Percentiles rank a stretch among this genome's conserved stretches.
Evolutionary conservation across 225 moss, liverwort and hornwort genomes (phyloP).

Genomic region (Climacium dendroides): DNA sequence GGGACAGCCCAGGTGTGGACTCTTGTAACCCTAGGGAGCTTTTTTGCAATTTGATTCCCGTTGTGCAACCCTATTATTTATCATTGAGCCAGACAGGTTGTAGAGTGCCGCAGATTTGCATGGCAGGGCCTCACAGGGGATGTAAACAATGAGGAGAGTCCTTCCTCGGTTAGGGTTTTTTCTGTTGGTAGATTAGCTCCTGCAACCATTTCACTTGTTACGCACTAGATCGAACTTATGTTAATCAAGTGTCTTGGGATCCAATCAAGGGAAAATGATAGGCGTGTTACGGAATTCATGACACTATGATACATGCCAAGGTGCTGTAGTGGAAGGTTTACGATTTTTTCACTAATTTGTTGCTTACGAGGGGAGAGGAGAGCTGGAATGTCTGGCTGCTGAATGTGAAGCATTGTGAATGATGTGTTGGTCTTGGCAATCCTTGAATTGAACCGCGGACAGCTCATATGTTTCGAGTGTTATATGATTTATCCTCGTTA

Average conservation of each 20-base stretch:
- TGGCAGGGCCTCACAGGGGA: background rate
- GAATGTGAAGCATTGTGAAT: background rate
- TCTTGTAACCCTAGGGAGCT: background rate
- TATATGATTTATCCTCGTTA: background rate
- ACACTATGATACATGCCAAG: background rate
- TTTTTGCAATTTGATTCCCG: background rate
- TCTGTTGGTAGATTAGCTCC: background rate
- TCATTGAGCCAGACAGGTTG: background rate
- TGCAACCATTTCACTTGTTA: background rate
- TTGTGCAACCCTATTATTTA: background rate
- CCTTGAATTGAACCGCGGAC: background rate
- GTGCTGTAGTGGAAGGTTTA: background rate
- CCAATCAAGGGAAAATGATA: background rate
- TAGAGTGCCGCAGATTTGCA: background rate
- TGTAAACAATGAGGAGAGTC: background rate
- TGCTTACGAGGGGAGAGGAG: background rate
- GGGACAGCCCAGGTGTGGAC: constrained; percentile 26
- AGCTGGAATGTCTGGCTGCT: background rate
- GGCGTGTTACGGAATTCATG: background rate
- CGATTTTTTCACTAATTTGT: background rate
- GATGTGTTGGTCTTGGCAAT: background rate
- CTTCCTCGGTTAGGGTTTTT: constrained; percentile 17
- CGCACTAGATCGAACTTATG: background rate
- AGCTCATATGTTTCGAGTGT: background rate
- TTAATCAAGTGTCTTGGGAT: background rate